Conservation (phyloP, 306 rosid species). For the Dryas octopetala region DNA sequence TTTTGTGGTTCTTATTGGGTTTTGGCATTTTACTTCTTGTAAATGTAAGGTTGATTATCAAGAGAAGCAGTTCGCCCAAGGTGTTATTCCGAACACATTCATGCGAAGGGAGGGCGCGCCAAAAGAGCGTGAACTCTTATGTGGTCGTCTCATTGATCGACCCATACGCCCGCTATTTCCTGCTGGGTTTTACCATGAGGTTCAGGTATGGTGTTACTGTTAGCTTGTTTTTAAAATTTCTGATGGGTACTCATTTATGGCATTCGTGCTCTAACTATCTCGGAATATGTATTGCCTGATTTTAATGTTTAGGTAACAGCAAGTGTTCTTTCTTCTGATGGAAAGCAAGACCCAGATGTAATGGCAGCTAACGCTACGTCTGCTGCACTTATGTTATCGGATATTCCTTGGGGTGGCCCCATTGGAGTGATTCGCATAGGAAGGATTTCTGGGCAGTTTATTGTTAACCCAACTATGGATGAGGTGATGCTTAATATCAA, state of each 20-base stretch:
- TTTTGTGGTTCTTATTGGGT: neutral
- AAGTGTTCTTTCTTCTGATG: conserved; percentile 89
- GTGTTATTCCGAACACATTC: conserved; percentile 73
- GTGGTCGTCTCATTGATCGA: conserved; percentile 85
- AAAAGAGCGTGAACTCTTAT: conserved; percentile 86
- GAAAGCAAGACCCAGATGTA: conserved; percentile 89
- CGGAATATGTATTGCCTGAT: conserved; percentile 16
- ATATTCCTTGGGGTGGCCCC: conserved; percentile 98
- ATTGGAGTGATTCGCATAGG: conserved; percentile 92
- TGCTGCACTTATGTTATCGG: conserved; percentile 94
- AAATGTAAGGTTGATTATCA: conserved; percentile 84
- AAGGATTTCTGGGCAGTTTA: conserved; percentile 69
- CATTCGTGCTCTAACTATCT: neutral
- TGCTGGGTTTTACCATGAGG: conserved; percentile 86
- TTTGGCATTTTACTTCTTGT: conserved; percentile 8
- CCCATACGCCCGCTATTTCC: conserved; percentile 94
- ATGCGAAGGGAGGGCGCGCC: conserved; percentile 97
- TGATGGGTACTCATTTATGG: conserved; percentile 1
- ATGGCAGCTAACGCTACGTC: conserved; percentile 91
- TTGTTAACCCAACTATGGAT: conserved; percentile 87
- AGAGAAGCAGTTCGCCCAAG: conserved; percentile 92
- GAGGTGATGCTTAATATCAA: conserved; percentile 54
- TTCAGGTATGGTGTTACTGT: conserved; percentile 62
- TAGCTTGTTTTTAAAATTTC: neutral
- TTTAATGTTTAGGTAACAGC: conserved; percentile 59